Evolutionary conservation across 306 rosid species (phyloP).

Genomic region (Sicyos edulis): DNA sequence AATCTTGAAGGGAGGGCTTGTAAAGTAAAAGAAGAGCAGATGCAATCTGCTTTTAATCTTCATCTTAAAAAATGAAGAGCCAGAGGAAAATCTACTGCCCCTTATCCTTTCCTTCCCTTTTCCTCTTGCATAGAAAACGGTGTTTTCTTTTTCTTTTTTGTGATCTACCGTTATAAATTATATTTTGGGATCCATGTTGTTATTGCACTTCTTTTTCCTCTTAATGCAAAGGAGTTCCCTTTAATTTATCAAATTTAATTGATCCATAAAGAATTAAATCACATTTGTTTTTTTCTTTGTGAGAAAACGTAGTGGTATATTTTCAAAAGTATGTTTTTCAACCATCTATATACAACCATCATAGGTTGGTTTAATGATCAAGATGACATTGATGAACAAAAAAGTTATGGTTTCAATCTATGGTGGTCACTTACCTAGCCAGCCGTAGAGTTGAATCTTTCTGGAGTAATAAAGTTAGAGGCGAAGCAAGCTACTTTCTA

Average conservation of each 20-base stretch:
- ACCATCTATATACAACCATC: neutral
- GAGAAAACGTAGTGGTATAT: neutral
- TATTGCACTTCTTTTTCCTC: neutral
- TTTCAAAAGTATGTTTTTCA: neutral
- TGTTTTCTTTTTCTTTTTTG: constrained; percentile 32
- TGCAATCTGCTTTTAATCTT: constrained; percentile 50
- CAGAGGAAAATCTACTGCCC: constrained; percentile 22
- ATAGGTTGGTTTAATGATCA: too few relatives aligned
- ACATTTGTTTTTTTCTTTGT: neutral
- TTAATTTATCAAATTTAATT: neutral
- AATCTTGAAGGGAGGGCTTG: constrained; percentile 69
- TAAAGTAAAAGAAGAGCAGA: constrained; percentile 52
- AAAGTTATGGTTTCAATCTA: too few relatives aligned
- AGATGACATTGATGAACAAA: too few relatives aligned
- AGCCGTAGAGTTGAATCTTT: too few relatives aligned
- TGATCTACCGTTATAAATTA: neutral
- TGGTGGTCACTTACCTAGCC: too few relatives aligned
- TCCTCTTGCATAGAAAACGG: constrained; percentile 60
- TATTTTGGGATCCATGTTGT: constrained; percentile 14
- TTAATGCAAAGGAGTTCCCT: constrained; percentile 1
- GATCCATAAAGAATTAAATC: neutral
- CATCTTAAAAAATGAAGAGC: constrained; percentile 47
- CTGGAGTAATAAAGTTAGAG: too few relatives aligned
- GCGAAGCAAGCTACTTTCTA: too few relatives aligned
- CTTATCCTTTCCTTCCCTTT: constrained; percentile 10